Evolutionary conservation across 2,329 filamentous ascomycete genomes (phyloP), one percentile per base, ranked within the genome.

Genomic region (Fusarium sp.): DNA sequence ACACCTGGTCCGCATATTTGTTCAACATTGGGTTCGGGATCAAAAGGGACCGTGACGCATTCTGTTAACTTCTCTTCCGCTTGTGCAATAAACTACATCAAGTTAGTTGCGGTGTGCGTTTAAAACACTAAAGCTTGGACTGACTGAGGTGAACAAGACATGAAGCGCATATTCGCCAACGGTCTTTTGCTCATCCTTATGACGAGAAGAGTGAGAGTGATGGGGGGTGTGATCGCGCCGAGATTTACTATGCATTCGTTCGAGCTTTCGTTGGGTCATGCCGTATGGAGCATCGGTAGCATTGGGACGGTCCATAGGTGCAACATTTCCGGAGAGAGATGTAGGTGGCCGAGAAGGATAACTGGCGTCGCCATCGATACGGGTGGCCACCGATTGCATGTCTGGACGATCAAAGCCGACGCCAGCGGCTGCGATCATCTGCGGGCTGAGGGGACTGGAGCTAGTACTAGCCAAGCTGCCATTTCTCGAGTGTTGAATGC

Each of bases 151-250:
- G 82, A 98, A 98, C 46, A 99, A 86, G 76, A 98, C 95, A 82
- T 98, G 95, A 68, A 99, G 86, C 25, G 96, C 96, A 88, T 97
- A 98, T 85, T 99, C 96, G 61, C 94, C 95, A n/a, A 98, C 95
- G 0, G 95, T 98, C 82, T 95, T 97, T 72, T 92, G 89, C 71
- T 97, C 94, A 58, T 92, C 89, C 74, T 90, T 89, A 75, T 91
- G 89, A 61, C 90, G 88, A 55, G 91, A 91, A 39, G 93, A 95
- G 77, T 94, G 91, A 20, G 93, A 93, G 75, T 91, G 92, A 78
- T 95, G 90, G 78, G 93, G 92, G 11, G 87, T 85, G 79, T 94
- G 91, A 70, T 94, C 92, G 77, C 92, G 89, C 73, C 92, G 90
- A 50, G 89, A 85, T 80, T 89, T 93, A 70, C 89, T 91, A 31